These are phyloP conservation scores for Paraphoma chrysanthemicola DNA, from an alignment of 2,329 filamentous ascomycete genomes.

Conservation along the genomic window DNA sequence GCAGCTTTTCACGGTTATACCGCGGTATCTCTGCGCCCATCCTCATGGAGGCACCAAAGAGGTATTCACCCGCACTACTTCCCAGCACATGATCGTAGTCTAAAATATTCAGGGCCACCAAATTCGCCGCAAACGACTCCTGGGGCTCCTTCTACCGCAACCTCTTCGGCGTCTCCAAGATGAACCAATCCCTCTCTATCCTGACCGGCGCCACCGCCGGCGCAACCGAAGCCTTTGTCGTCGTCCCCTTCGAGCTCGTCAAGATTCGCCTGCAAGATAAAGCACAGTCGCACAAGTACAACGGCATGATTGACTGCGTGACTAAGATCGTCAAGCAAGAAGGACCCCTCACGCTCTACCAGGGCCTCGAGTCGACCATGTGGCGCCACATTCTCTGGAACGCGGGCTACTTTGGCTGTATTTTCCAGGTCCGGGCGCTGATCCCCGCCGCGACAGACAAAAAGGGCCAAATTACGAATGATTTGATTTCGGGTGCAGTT, in stretches of 20 bases:
- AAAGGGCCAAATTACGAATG: constrained; percentile 81
- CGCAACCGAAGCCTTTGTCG: constrained; percentile 94
- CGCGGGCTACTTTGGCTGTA: constrained; percentile 95
- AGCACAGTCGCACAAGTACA: constrained; percentile 88
- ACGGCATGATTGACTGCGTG: constrained; percentile 80
- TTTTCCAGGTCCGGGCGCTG: constrained; percentile 91
- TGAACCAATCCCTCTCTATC: constrained; percentile 90
- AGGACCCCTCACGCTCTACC: constrained; percentile 88
- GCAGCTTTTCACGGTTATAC: constrained; percentile 86
- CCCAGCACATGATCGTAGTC: neutral
- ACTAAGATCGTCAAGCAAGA: constrained; percentile 83
- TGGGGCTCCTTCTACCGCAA: constrained; percentile 96
- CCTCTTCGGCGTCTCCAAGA: constrained; percentile 81
- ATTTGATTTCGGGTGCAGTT: constrained; percentile 83
- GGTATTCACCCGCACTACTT: constrained; percentile 40
- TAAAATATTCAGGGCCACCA: constrained; percentile 73
- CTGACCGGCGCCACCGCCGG: constrained; percentile 94
- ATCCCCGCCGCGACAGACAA: constrained; percentile 84
- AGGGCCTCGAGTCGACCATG: constrained; percentile 93
- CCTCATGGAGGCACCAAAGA: constrained; percentile 96
- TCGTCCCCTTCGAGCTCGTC: constrained; percentile 97
- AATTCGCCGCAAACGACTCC: constrained; percentile 98
- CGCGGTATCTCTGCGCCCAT: constrained; percentile 95
- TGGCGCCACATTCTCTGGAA: constrained; percentile 98
- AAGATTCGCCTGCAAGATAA: constrained; percentile 98